Evolutionary conservation across 2,329 filamentous ascomycete genomes (phyloP).

Genomic region (Monosporascus sp.): DNA sequence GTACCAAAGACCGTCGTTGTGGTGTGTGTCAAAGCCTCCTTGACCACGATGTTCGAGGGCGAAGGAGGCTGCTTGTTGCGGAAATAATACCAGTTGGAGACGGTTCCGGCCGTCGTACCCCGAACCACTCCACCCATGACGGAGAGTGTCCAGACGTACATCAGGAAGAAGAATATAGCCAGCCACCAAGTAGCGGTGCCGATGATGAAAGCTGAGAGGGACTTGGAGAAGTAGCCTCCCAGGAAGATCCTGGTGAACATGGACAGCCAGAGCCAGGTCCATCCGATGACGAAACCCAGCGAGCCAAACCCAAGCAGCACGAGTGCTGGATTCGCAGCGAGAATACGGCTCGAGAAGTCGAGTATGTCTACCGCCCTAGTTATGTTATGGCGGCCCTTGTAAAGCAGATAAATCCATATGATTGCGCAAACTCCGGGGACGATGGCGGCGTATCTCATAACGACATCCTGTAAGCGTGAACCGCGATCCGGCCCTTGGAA

Average conservation of each 20-base stretch:
- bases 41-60: conserved; percentile 73
- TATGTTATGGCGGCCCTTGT: conserved; percentile 74
- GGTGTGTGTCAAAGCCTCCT: conserved; percentile 76
- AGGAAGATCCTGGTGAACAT: conserved; percentile 97
- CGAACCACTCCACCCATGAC: conserved; percentile 86
- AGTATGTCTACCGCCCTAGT: conserved; percentile 81
- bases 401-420: conserved; percentile 79
- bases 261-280: conserved; percentile 93
- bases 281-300: conserved; percentile 69
- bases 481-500: conserved; percentile 74
- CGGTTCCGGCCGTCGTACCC: conserved; percentile 86
- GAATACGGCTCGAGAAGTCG: conserved; percentile 84
- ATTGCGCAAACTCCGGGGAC: conserved; percentile 69
- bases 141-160: conserved; percentile 92
- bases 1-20: conserved; percentile 85
- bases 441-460: conserved; percentile 83
- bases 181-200: conserved; percentile 91
- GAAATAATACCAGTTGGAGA: conserved; percentile 99
- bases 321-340: conserved; percentile 78
- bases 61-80: conserved; percentile 75
- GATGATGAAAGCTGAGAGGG: conserved; percentile 66
- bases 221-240: conserved; percentile 73
- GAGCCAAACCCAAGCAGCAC: conserved; percentile 77
- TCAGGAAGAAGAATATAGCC: conserved; percentile 82
- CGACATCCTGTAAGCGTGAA: conserved; percentile 74